phyloP scores from a whole-genome alignment of 257 asterid genomes.

The Nicotiana sylvestris region DNA sequence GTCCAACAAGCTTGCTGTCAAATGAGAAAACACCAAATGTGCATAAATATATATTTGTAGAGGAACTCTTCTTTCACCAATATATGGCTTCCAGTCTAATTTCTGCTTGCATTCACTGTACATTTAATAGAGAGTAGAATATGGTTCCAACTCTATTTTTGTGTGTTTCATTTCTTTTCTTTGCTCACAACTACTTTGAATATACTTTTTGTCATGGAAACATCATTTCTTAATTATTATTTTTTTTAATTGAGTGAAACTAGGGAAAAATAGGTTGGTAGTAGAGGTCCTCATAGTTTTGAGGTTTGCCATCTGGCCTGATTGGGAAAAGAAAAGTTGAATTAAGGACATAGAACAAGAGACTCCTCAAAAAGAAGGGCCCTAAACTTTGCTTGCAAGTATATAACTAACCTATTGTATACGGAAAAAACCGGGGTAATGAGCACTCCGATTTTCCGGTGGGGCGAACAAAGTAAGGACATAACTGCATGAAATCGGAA shows the following conservation, averaged over 20 bases:
- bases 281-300: slow-evolving; percentile 19
- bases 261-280: slow-evolving; percentile 8
- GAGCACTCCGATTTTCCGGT: too few relatives aligned
- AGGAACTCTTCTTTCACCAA: background rate
- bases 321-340: background rate
- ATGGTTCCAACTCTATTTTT: background rate
- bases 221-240: too few relatives aligned
- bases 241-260: too few relatives aligned
- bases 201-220: too few relatives aligned
- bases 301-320: slow-evolving; percentile 4
- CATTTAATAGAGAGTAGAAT: background rate
- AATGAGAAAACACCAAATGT: slow-evolving; percentile 5
- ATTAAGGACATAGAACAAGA: slow-evolving; percentile 3
- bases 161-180: background rate
- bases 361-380: background rate
- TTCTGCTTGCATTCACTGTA: background rate
- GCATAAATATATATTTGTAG: background rate
- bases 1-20: slow-evolving; percentile 22
- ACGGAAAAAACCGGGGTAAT: too few relatives aligned
- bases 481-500: too few relatives aligned
- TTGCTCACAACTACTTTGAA: too few relatives aligned
- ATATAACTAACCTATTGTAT: background rate
- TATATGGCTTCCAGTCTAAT: background rate
- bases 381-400: background rate
- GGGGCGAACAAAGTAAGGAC: too few relatives aligned